Evolutionary conservation across 192 early-diverging fungal genomes (phyloP).

Genomic region (Bifiguratus adelaidae): DNA sequence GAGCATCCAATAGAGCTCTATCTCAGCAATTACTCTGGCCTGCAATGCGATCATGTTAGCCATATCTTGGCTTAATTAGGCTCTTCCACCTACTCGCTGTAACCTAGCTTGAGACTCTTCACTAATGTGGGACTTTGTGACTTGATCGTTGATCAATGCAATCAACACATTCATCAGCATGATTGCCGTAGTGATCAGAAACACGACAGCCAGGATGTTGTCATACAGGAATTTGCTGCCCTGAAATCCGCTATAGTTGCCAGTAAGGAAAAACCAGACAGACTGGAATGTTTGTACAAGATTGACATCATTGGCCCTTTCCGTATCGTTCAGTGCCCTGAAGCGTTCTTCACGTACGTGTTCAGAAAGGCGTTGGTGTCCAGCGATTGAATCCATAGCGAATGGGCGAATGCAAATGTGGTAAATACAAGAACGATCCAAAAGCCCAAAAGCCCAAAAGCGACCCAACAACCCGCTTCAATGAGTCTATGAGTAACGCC

Average conservation of each 20-base stretch:
- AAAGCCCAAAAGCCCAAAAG: background rate
- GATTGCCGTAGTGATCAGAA: background rate
- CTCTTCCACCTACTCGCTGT: too few relatives aligned
- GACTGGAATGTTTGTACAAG: background rate
- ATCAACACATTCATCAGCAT: slow-evolving; percentile 1
- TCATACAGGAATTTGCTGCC: background rate
- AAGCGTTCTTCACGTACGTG: background rate
- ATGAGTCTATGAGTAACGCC: too few relatives aligned
- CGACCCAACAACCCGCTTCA: background rate
- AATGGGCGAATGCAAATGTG: background rate
- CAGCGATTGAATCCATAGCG: background rate
- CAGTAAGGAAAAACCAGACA: slow-evolving; percentile 2
- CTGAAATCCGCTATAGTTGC: background rate
- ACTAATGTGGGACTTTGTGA: background rate
- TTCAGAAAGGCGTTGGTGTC: background rate
- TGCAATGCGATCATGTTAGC: too few relatives aligned
- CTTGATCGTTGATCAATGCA: slow-evolving; percentile 1
- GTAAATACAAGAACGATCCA: background rate
- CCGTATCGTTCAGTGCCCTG: too few relatives aligned
- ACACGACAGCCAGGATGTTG: background rate
- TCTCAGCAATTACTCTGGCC: background rate
- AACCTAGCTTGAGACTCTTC: too few relatives aligned
- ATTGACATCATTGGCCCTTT: background rate
- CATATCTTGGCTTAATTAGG: too few relatives aligned
- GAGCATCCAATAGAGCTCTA: background rate